A percentile compares a stretch with the other conserved stretches of the same genome.
phyloP scores from a whole-genome alignment of 441 rosid species.

The Pelargonium australe region DNA sequence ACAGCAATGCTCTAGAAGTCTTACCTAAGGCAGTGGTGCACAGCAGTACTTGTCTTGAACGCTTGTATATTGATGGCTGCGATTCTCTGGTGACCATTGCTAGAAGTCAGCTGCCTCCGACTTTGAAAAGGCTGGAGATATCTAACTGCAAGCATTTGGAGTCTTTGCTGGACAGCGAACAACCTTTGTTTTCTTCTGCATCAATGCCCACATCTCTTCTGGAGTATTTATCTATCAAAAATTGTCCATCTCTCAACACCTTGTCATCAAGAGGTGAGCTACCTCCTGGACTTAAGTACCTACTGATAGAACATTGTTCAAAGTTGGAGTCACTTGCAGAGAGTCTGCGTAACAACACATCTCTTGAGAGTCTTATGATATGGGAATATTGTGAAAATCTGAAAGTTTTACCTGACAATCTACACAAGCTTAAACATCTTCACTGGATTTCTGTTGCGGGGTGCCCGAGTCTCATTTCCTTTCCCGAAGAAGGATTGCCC shows the following conservation, averaged over 20 bases:
- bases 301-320: background rate
- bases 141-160: slow-evolving; percentile 12
- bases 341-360: background rate
- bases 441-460: slow-evolving; percentile 3
- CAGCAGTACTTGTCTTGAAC: background rate
- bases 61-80: slow-evolving; percentile 11
- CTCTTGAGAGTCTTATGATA: slow-evolving; percentile 6
- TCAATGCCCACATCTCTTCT: background rate
- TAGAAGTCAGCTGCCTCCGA: slow-evolving; percentile 3
- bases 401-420: background rate
- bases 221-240: slow-evolving; percentile 15
- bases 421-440: slow-evolving; percentile 2
- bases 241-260: slow-evolving; percentile 13
- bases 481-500: slow-evolving; percentile 4
- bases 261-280: slow-evolving; percentile 2
- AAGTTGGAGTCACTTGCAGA: slow-evolving; percentile 2
- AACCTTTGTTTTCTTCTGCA: background rate
- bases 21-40: slow-evolving; percentile 9
- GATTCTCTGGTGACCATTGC: slow-evolving; percentile 13
- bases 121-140: slow-evolving; percentile 12
- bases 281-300: background rate
- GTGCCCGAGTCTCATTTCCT: background rate
- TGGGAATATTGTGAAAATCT: background rate
- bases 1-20: slow-evolving; percentile 10
- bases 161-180: background rate